These are phyloP conservation scores for Solanum hybrid DNA, from an alignment of 305 asterid species.

Conservation along the genomic window DNA sequence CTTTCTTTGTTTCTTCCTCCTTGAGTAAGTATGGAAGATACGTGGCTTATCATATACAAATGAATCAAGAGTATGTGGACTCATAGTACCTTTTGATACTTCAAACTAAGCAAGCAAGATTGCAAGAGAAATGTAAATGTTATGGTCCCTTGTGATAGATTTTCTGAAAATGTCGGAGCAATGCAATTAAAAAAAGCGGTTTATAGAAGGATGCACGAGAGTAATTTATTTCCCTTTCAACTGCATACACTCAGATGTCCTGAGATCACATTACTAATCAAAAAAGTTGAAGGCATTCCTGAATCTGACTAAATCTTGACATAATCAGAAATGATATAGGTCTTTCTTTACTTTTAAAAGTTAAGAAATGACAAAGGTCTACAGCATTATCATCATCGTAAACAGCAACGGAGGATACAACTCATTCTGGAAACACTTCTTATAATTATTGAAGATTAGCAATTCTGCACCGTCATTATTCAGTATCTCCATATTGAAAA, in stretches of 20 bases:
- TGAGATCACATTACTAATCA: neutral
- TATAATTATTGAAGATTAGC: neutral
- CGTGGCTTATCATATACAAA: neutral
- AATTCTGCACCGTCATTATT: neutral
- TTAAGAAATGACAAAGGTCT: neutral
- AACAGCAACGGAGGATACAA: neutral
- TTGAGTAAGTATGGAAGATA: neutral
- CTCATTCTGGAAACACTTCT: neutral
- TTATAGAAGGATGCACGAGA: neutral
- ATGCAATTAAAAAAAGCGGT: neutral
- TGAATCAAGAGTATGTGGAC: slow-evolving; percentile 8
- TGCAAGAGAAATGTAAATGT: neutral
- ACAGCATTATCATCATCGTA: neutral
- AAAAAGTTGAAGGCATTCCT: neutral
- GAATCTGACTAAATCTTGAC: neutral
- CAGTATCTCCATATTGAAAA: neutral
- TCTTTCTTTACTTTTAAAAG: neutral
- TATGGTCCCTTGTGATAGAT: neutral
- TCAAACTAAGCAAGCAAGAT: neutral
- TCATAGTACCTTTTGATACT: neutral
- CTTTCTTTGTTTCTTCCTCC: neutral
- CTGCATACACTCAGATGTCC: neutral
- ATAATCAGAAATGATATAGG: neutral
- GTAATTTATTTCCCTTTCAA: neutral
- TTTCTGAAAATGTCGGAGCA: neutral